These are phyloP conservation scores for Chlamydomonas eustigma DNA, from an alignment of 139 green algal species.

Conservation along the genomic window DNA sequence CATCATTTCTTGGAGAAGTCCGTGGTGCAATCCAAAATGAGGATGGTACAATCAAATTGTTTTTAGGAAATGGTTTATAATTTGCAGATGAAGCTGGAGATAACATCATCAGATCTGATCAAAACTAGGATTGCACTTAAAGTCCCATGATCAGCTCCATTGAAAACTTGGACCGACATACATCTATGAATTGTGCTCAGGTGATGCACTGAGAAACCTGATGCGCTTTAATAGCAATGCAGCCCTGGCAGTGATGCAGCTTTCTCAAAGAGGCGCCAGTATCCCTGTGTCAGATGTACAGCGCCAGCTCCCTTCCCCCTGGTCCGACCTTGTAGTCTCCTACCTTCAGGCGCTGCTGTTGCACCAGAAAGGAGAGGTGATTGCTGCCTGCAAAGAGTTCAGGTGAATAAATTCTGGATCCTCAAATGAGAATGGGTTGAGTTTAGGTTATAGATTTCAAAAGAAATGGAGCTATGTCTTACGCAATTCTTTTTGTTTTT, in stretches of 20 bases:
- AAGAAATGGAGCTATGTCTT: neutral
- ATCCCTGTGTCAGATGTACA: constrained; percentile 11
- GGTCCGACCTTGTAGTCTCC: constrained; percentile 20
- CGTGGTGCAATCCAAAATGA: neutral
- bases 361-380: constrained; percentile 24
- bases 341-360: constrained; percentile 31
- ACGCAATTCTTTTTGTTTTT: neutral
- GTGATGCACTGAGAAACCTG: constrained; percentile 1
- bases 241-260: constrained; percentile 15
- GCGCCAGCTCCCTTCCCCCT: constrained; percentile 17
- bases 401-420: neutral
- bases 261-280: constrained; percentile 4
- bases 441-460: neutral
- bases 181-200: neutral
- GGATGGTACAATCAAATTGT: neutral
- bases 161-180: too few species aligned
- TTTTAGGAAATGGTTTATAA: too few species aligned
- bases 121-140: too few species aligned
- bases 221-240: constrained; percentile 23
- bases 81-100: neutral
- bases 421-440: neutral
- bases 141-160: too few species aligned
- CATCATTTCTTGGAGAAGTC: neutral
- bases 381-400: constrained; percentile 31
- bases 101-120: neutral